These are phyloP conservation scores for Talaromyces stipitatus DNA, from an alignment of 495 filamentous ascomycete genomes.

Conservation along the genomic window DNA sequence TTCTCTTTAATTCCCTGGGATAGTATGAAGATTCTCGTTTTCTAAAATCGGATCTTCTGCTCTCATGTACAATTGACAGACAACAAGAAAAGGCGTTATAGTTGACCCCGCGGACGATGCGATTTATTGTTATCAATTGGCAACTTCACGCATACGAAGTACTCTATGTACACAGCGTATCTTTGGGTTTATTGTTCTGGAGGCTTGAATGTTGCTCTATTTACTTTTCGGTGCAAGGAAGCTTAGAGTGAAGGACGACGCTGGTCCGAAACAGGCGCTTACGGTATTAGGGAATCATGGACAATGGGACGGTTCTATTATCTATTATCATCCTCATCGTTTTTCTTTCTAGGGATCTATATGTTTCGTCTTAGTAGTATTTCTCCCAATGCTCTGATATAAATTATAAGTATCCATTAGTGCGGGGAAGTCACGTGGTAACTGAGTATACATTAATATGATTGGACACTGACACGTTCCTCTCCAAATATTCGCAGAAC, in stretches of 20 bases:
- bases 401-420: too few relatives aligned
- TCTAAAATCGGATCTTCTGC: not conserved
- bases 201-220: not conserved
- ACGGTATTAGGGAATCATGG: not conserved
- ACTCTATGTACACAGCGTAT: not conserved
- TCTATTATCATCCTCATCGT: not conserved
- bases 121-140: not conserved
- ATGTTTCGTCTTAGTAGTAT: too few relatives aligned
- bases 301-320: not conserved
- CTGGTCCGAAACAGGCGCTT: not conserved
- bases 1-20: not conserved
- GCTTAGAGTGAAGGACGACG: not conserved
- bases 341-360: not conserved
- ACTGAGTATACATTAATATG: not conserved
- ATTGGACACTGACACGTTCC: not conserved
- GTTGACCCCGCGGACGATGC: not conserved
- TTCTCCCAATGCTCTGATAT: too few relatives aligned
- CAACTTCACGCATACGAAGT: not conserved
- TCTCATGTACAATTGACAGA: slow-evolving; percentile 3
- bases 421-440: not conserved
- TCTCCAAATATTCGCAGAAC: too few relatives aligned
- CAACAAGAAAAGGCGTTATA: slow-evolving; percentile 1
- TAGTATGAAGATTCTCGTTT: not conserved
- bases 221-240: not conserved
- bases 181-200: not conserved